Percentiles rank a stretch among this genome's conserved stretches.
These are phyloP conservation scores for Chlorencoelia australis DNA, from an alignment of 2,329 filamentous ascomycete genomes.

Conservation along the genomic window DNA sequence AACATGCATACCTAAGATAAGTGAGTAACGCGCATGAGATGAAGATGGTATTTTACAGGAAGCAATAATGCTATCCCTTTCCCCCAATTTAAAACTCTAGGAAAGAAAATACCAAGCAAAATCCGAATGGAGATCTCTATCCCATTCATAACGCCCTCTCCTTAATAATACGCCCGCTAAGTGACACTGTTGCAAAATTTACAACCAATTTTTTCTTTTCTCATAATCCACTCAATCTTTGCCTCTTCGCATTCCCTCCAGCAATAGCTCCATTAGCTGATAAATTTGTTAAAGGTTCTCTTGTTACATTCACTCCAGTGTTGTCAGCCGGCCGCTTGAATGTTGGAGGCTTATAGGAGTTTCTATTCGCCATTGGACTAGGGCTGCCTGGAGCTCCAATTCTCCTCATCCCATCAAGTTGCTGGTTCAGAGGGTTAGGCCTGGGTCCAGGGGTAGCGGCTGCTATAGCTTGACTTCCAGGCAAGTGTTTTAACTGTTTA, in stretches of 20 bases:
- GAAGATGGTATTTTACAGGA: too few relatives aligned
- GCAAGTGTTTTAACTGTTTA: conserved; percentile 43
- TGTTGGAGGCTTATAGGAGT: conserved; percentile 48
- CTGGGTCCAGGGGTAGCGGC: conserved; percentile 18
- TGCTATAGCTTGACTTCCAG: conserved; percentile 21
- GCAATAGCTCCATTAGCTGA: conserved; percentile 19
- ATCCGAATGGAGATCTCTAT: too few relatives aligned
- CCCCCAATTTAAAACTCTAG: too few relatives aligned
- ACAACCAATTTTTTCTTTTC: too few relatives aligned
- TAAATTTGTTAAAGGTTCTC: conserved; percentile 22
- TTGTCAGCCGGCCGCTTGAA: conserved; percentile 31
- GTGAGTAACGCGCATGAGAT: too few relatives aligned
- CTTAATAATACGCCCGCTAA: too few relatives aligned
- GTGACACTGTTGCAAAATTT: too few relatives aligned
- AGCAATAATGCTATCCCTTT: too few relatives aligned
- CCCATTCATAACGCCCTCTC: too few relatives aligned
- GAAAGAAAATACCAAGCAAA: too few relatives aligned
- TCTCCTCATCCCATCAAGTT: conserved; percentile 42
- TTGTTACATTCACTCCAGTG: conserved; percentile 5
- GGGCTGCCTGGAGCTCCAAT: conserved; percentile 47
- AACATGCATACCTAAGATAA: too few relatives aligned
- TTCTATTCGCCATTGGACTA: conserved; percentile 48
- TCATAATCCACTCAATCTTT: conserved; percentile 19
- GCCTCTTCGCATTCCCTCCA: conserved; percentile 25
- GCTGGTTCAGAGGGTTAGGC: conserved; percentile 41